Evolutionary conservation across 225 moss, liverwort and hornwort species (phyloP).

Genomic region (Bryoerythrophyllum caledonicum): DNA sequence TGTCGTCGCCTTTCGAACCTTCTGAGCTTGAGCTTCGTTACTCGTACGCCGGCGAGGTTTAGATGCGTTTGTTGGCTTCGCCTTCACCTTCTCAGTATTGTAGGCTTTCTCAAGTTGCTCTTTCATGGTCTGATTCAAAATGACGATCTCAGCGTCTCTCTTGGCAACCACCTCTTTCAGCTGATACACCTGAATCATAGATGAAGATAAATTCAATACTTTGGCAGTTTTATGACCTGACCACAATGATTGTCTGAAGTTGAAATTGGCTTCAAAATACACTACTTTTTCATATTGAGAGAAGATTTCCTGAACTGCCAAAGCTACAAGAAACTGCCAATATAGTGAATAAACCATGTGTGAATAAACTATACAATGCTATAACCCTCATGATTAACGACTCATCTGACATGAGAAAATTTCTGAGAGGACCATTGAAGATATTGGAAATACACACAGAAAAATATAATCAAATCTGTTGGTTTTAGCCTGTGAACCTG

Average conservation of each 20-base stretch:
- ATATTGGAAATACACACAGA: not conserved
- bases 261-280: too few relatives aligned
- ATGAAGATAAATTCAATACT: not conserved
- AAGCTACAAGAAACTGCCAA: too few relatives aligned
- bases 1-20: conserved; percentile 28
- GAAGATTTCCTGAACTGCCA: too few relatives aligned
- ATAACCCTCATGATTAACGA: not conserved
- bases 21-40: conserved; percentile 34
- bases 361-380: conserved; percentile 2
- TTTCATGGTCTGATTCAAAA: conserved; percentile 30
- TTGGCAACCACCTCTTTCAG: conserved; percentile 51
- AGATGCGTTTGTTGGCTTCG: conserved; percentile 33
- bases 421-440: not conserved
- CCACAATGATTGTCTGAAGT: too few relatives aligned
- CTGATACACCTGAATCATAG: conserved; percentile 44
- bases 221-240: too few relatives aligned
- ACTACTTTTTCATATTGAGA: too few relatives aligned
- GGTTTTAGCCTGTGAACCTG: conserved; percentile 48
- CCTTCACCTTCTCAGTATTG: conserved; percentile 31
- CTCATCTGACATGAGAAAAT: not conserved
- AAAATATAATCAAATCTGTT: not conserved
- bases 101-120: conserved; percentile 41
- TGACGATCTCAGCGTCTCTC: conserved; percentile 45
- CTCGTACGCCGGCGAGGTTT: conserved; percentile 33
- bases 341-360: not conserved